These are phyloP conservation scores for Sclerotiophoma versabilis DNA, from an alignment of 2,329 filamentous ascomycete species.

Conservation along the genomic window DNA sequence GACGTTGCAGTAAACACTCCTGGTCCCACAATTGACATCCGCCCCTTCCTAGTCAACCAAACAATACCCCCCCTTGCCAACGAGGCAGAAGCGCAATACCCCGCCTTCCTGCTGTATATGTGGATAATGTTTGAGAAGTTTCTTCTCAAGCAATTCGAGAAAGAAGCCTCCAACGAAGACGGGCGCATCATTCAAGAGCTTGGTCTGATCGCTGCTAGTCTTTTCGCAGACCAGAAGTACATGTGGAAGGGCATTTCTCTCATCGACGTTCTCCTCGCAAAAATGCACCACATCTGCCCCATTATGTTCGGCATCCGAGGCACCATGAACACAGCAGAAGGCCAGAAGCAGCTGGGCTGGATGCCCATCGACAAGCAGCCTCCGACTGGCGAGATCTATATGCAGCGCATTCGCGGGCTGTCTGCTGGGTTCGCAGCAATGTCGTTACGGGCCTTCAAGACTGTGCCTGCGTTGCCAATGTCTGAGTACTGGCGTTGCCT, in stretches of 20 bases:
- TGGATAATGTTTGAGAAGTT: conserved; percentile 79
- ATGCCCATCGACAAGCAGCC: conserved; percentile 32
- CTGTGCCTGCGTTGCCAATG: conserved; percentile 77
- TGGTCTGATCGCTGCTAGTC: conserved; percentile 75
- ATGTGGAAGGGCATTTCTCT: conserved; percentile 72
- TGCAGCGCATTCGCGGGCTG: conserved; percentile 82
- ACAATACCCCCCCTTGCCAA: conserved; percentile 37
- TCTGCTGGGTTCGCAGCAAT: conserved; percentile 85
- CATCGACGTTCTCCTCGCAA: conserved; percentile 85
- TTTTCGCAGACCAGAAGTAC: conserved; percentile 75
- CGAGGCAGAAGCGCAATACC: conserved; percentile 52
- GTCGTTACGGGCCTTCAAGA: conserved; percentile 73
- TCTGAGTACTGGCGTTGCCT: conserved; percentile 82
- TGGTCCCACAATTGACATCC: conserved; percentile 46
- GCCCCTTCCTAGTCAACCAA: conserved; percentile 45
- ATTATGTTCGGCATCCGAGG: conserved; percentile 85
- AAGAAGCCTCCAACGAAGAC: conserved; percentile 49
- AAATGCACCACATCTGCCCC: conserved; percentile 81
- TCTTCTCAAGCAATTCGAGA: conserved; percentile 67
- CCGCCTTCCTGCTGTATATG: conserved; percentile 66
- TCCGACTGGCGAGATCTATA: conserved; percentile 69
- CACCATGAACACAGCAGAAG: conserved; percentile 68
- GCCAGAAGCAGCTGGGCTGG: conserved; percentile 44
- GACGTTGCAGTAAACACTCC: conserved; percentile 30
- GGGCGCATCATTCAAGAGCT: conserved; percentile 71